Conservation (phyloP, 768 basidiomycete species). For the Tephrocybe sp. region DNA sequence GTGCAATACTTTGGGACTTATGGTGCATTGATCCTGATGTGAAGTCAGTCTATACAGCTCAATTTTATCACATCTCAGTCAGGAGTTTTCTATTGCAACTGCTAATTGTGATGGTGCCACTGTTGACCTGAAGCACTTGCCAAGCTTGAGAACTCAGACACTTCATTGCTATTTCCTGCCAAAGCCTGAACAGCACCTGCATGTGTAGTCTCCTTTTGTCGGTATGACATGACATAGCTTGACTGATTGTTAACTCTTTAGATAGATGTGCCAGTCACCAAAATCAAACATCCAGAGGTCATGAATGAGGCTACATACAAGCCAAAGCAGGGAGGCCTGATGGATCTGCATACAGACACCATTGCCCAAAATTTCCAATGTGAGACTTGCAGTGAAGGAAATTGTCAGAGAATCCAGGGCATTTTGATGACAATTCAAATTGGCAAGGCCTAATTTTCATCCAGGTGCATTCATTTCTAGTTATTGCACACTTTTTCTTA, state of each 20-base stretch:
- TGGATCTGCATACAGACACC: conserved; percentile 98
- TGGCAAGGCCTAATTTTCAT: conserved; percentile 96
- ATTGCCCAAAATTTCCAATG: conserved; percentile 98
- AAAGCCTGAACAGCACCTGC: no score
- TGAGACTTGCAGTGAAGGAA: conserved; percentile 99
- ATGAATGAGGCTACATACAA: conserved; percentile 94
- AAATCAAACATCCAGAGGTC: conserved; percentile 98
- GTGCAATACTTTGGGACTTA: no score
- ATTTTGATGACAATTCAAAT: conserved; percentile 98
- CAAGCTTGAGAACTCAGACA: no score
- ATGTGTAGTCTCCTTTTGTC: no score
- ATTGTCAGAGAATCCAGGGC: conserved; percentile 99
- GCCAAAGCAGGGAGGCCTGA: conserved; percentile 90
- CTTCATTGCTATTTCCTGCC: no score
- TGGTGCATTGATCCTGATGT: no score
- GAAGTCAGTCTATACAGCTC: no score
- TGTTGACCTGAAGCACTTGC: no score
- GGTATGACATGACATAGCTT: conserved; percentile 2
- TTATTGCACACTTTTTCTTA: not conserved
- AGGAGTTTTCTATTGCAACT: no score
- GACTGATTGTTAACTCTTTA: conserved; percentile 32
- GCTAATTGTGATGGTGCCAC: no score
- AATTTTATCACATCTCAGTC: no score
- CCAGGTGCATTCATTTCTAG: conserved; percentile 60
- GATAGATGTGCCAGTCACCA: conserved; percentile 99